These are phyloP conservation scores for Penicillium brevicompactum DNA, from an alignment of 2,329 filamentous ascomycete genomes.

Conservation along the genomic window DNA sequence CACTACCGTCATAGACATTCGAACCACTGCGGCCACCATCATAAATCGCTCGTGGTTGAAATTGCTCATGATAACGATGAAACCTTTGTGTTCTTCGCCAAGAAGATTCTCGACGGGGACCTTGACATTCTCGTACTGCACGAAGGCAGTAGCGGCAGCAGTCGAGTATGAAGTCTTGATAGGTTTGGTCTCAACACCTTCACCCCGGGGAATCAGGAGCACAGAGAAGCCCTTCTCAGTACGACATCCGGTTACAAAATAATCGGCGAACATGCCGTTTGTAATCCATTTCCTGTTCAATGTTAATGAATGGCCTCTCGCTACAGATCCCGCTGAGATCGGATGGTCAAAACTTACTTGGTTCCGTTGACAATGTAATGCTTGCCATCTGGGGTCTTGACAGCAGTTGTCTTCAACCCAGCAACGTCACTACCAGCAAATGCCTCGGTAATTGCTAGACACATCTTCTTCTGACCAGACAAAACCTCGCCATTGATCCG, in stretches of 20 bases:
- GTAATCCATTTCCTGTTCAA: conserved; percentile 81
- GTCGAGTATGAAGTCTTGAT: conserved; percentile 72
- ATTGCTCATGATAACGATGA: conserved; percentile 80
- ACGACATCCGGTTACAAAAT: conserved; percentile 79
- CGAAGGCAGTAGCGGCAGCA: conserved; percentile 74
- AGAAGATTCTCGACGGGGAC: conserved; percentile 77
- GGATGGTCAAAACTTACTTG: conserved; percentile 27
- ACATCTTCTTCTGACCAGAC: conserved; percentile 83
- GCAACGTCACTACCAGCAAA: conserved; percentile 85
- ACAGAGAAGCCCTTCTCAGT: conserved; percentile 80
- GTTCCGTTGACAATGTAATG: conserved; percentile 62
- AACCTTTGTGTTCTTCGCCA: conserved; percentile 82
- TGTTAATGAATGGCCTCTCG: conserved; percentile 4
- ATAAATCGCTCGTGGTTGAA: conserved; percentile 87
- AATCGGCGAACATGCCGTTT: conserved; percentile 77
- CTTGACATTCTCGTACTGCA: conserved; percentile 85
- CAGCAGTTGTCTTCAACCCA: conserved; percentile 74
- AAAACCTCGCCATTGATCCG: conserved; percentile 72
- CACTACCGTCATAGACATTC: conserved; percentile 68
- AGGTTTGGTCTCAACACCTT: conserved; percentile 66
- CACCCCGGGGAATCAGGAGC: conserved; percentile 71
- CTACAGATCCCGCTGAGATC: background rate
- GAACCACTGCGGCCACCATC: conserved; percentile 69
- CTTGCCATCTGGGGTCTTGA: conserved; percentile 73
- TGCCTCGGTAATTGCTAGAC: conserved; percentile 83